A percentile compares a stretch with the other conserved stretches of the same genome.
Evolutionary conservation across 2,329 filamentous ascomycete species (phyloP).

Genomic region (Sporothrix brasiliensis): DNA sequence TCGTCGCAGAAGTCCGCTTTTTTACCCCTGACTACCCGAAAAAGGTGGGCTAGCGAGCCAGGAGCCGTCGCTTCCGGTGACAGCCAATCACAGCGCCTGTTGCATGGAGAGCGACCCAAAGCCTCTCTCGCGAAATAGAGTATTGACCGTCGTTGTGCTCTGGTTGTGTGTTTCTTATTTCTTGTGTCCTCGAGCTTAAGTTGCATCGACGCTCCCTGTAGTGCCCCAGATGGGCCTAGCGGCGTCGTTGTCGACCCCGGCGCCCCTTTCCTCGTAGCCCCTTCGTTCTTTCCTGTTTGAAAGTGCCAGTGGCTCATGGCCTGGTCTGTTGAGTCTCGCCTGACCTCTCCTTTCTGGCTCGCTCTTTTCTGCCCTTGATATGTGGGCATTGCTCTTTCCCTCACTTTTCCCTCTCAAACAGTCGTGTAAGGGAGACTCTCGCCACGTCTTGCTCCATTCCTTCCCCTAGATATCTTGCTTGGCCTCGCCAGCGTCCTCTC

Average conservation of each 20-base stretch:
- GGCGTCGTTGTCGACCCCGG: slow-evolving; percentile 12
- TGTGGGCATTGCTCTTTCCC: slow-evolving; percentile 2
- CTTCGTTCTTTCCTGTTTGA: slow-evolving; percentile 22
- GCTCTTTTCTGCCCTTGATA: slow-evolving; percentile 19
- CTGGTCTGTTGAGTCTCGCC: background rate
- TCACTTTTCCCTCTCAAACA: background rate
- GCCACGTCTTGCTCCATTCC: slow-evolving; percentile 13
- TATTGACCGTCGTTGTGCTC: background rate
- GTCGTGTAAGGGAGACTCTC: slow-evolving; percentile 11
- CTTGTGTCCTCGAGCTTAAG: slow-evolving; percentile 22
- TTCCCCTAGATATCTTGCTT: slow-evolving; percentile 7
- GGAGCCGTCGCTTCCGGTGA: background rate
- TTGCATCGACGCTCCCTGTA: slow-evolving; percentile 22
- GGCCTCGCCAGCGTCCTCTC: slow-evolving; percentile 18
- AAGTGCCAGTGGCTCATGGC: background rate
- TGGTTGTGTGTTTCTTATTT: background rate
- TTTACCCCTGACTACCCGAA: slow-evolving; percentile 27
- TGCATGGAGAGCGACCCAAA: background rate
- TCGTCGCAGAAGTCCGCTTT: slow-evolving; percentile 14
- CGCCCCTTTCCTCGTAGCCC: slow-evolving; percentile 7
- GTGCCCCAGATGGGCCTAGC: slow-evolving; percentile 20
- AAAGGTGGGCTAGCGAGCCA: background rate
- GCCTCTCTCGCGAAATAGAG: slow-evolving; percentile 16
- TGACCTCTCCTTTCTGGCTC: background rate
- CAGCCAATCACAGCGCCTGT: slow-evolving; percentile 10